Base-by-base conservation (phyloP, 768 basidiomycete genomes). In the Lentinula boryana region DNA sequence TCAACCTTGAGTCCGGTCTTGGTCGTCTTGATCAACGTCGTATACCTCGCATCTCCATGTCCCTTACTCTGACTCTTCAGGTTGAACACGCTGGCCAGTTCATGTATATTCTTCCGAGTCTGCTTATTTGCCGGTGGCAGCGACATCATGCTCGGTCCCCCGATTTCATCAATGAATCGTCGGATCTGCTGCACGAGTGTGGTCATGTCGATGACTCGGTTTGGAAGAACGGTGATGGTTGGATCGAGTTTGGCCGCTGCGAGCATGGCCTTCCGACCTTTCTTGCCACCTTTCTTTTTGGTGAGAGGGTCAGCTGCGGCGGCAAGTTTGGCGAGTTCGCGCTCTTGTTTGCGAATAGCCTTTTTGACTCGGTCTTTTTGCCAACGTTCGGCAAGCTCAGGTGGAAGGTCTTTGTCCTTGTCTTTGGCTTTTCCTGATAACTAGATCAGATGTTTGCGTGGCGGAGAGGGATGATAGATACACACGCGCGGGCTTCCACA, bases 361-460 rank as follows among this genome's bases (percentile, higher is more conserved):
- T 97, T 98, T 75, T 86, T 89, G 56, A 77, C 74, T 1, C 93
- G 91, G 68, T 98, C 95, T 51, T 81, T 81, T 49, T 84, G 82
- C 93, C 93, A 97, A 61, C 85, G 86, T 0, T 74, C 81, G 56
- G 76, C 79, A 7, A 97, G 78, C 5, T 85, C 80, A 1, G 74
- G 66, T 0, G 90, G 83, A 10, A 89, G 65, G 50, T 76, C 73
- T 62, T 76, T 80, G 60, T 77, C 69, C 64, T 79, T 81, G 66
- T 86, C 84, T 66, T 83, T 85, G 33, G 74, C 73, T 62, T 78
- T 80, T 68, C 67, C 75, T 76, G 63, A 16, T 33, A 10, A 12
- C 50, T 13, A 60, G 33, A 62, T 38, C 52, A 44, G 18, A 10
- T 52, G 55, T 43, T n/a, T n/a, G 13, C 27, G 27, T 27, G 31